Evolutionary conservation across 176 grass and related monocot species (phyloP).

Genomic region (Chrysopogon serrulatus): DNA sequence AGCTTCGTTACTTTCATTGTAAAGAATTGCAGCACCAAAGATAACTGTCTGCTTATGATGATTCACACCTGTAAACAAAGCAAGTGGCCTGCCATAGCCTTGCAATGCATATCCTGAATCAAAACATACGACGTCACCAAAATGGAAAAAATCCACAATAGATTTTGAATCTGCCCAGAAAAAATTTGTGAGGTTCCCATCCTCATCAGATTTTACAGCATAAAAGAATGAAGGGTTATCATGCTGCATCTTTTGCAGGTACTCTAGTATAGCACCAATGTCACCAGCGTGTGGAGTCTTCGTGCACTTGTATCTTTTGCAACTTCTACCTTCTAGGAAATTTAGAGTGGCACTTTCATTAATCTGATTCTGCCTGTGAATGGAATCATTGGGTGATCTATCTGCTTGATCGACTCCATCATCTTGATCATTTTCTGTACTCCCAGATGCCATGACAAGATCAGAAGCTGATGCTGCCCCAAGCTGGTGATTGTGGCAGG

Average conservation of each 20-base stretch:
- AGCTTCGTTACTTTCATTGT: conserved; percentile 74
- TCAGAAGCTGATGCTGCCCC: conserved; percentile 46
- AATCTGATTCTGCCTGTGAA: conserved; percentile 26
- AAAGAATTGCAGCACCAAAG: conserved; percentile 81
- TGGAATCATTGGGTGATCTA: conserved; percentile 36
- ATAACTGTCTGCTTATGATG: conserved; percentile 87
- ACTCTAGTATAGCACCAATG: conserved; percentile 69
- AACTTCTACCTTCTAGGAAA: conserved; percentile 42
- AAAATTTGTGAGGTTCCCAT: conserved; percentile 66
- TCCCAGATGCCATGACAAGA: conserved; percentile 45
- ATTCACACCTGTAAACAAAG: conserved; percentile 86
- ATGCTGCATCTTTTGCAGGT: conserved; percentile 81
- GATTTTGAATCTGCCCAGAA: conserved; percentile 88
- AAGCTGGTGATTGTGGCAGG: conserved; percentile 83
- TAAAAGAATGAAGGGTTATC: conserved; percentile 83
- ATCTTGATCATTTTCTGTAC: conserved; percentile 49
- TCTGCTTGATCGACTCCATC: conserved; percentile 35
- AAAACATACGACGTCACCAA: conserved; percentile 87
- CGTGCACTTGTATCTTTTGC: conserved; percentile 36
- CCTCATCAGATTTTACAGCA: conserved; percentile 62
- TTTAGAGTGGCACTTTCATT: conserved; percentile 8
- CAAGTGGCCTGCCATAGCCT: conserved; percentile 73
- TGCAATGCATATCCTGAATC: conserved; percentile 69
- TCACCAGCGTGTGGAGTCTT: conserved; percentile 50
- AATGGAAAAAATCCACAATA: conserved; percentile 69